Conservation (phyloP, 192 early-diverging fungal genomes). For the Coemansia sp. region DNA sequence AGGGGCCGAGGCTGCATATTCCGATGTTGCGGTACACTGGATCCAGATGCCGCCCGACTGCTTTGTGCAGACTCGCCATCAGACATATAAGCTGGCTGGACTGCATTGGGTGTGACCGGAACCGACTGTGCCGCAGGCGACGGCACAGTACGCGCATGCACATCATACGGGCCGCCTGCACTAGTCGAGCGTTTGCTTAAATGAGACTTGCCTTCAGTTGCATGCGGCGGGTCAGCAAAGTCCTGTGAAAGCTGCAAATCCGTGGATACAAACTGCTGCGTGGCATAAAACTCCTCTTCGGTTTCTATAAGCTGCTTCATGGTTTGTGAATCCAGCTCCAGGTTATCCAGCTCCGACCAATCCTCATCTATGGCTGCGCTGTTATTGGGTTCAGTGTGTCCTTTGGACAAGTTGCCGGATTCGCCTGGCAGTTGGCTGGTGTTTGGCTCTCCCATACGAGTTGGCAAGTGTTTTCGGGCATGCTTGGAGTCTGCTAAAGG, state of each 20-base stretch:
- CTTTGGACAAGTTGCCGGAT: conserved; percentile 5
- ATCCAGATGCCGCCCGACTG: conserved; percentile 1
- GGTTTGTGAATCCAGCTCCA: conserved; percentile 41
- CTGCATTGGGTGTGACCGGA: conserved; percentile 30
- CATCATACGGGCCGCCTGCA: conserved; percentile 5
- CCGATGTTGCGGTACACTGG: conserved; percentile 1
- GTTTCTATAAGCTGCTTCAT: conserved; percentile 42
- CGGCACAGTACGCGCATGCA: conserved; percentile 18
- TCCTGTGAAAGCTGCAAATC: conserved; percentile 34
- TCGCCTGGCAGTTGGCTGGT: neutral
- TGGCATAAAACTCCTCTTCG: conserved; percentile 45
- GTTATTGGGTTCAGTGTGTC: conserved; percentile 5
- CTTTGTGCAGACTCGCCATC: conserved; percentile 18
- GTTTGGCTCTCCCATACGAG: neutral
- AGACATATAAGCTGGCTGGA: conserved; percentile 17
- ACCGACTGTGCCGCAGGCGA: conserved; percentile 26
- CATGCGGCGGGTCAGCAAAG: conserved; percentile 16
- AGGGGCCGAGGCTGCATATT: neutral
- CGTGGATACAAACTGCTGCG: conserved; percentile 29
- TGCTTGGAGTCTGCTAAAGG: neutral
- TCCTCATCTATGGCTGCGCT: conserved; percentile 9
- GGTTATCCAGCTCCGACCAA: conserved; percentile 29
- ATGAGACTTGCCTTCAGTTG: conserved; percentile 1
- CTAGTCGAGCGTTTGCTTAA: conserved; percentile 4
- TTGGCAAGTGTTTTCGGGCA: conserved; percentile 1